Conservation (phyloP, 345 rosid species). For the Turnera subulata region DNA sequence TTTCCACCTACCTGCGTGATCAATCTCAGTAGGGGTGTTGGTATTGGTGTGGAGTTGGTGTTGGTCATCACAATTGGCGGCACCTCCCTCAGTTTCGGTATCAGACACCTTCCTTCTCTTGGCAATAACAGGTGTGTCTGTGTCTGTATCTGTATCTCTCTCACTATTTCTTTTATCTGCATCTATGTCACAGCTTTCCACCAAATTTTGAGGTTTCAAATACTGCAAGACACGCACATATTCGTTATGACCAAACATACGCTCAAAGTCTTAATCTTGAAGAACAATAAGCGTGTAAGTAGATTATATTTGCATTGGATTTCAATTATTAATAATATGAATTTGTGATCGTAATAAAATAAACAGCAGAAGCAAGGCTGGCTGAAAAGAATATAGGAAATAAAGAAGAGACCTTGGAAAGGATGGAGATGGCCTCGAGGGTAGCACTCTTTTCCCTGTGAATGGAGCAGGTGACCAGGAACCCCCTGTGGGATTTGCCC, state of each 20-base stretch:
- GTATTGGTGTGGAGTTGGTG: too few relatives aligned
- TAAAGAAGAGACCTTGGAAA: conserved; percentile 54
- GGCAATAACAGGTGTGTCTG: conserved; percentile 11
- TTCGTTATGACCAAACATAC: too few relatives aligned
- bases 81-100: conserved; percentile 27
- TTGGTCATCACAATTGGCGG: conserved; percentile 4
- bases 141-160: conserved; percentile 20
- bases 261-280: too few relatives aligned
- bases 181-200: conserved; percentile 13
- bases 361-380: background rate
- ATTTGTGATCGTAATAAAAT: background rate
- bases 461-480: conserved; percentile 80
- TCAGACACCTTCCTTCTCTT: conserved; percentile 51
- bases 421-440: conserved; percentile 75
- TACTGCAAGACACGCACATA: conserved; percentile 30
- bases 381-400: background rate
- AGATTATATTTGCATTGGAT: background rate
- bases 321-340: background rate
- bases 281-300: too few relatives aligned
- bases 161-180: conserved; percentile 21
- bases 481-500: conserved; percentile 70
- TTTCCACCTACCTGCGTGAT: too few relatives aligned
- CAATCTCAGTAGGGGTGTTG: conserved; percentile 4
- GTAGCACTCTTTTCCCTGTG: conserved; percentile 96
- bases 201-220: too few relatives aligned